A percentile compares a stretch with the other conserved stretches of the same genome.
Evolutionary conservation across 106 monocot species (phyloP).

Genomic region (Cymbidium sinense): DNA sequence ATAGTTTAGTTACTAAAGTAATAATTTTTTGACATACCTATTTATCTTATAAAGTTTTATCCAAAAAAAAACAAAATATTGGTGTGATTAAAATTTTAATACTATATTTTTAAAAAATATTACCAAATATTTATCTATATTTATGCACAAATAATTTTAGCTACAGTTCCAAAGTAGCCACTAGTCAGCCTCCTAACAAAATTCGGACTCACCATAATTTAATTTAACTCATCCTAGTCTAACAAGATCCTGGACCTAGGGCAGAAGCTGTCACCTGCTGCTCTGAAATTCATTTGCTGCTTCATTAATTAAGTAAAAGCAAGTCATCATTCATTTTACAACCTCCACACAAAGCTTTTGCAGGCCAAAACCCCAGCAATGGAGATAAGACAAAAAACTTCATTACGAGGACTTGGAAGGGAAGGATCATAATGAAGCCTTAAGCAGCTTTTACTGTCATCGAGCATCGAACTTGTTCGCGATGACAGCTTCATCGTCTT

Average conservation of each 20-base stretch:
- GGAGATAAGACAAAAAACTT: conserved; percentile 5
- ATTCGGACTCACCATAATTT: not conserved
- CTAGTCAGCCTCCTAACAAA: not conserved
- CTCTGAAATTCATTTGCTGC: not conserved
- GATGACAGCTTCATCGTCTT: conserved; percentile 14
- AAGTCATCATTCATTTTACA: not conserved
- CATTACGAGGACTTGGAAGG: not conserved
- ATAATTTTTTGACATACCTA: not conserved
- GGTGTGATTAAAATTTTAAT: not conserved
- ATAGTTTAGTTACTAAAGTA: too few species aligned
- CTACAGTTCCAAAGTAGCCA: not conserved
- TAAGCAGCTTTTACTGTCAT: not conserved
- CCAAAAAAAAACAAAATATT: too few species aligned
- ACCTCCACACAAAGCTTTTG: conserved; percentile 10
- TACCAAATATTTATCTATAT: not conserved
- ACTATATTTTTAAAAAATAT: not conserved
- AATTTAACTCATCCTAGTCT: not conserved
- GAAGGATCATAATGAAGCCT: not conserved
- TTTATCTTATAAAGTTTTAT: not conserved
- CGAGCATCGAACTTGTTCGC: conserved; percentile 28
- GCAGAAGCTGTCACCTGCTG: not conserved
- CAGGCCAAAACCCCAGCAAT: conserved; percentile 20
- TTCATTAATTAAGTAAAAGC: not conserved
- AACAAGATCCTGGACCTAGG: not conserved
- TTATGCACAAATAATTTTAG: not conserved